phyloP scores from a whole-genome alignment of 768 basidiomycete genomes.

The Auriscalpium orientale region DNA sequence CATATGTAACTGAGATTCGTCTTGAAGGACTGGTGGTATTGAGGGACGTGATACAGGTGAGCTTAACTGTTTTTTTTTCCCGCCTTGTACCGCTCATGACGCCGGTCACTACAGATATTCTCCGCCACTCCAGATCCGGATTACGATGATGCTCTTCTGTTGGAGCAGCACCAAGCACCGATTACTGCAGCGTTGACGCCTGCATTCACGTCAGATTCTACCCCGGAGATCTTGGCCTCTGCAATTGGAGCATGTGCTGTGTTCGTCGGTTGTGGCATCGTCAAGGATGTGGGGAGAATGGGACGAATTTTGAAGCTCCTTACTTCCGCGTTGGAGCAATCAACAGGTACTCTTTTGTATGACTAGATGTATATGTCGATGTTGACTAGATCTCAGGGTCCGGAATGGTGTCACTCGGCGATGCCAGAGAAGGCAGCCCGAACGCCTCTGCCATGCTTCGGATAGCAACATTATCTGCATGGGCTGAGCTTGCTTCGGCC shows the following conservation, averaged over 20 bases:
- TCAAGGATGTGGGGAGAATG: conserved; percentile 87
- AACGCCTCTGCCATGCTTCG: conserved; percentile 94
- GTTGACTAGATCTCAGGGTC: conserved; percentile 43
- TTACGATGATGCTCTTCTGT: conserved; percentile 79
- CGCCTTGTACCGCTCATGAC: background rate
- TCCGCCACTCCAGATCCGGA: conserved; percentile 83
- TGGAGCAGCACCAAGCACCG: conserved; percentile 97
- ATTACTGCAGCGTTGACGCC: conserved; percentile 97
- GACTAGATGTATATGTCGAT: background rate
- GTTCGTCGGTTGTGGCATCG: conserved; percentile 91
- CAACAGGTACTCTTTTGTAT: conserved; percentile 51
- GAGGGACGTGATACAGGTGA: conserved; percentile 85
- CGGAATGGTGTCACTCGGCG: conserved; percentile 79
- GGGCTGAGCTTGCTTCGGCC: conserved; percentile 88
- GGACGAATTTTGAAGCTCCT: conserved; percentile 88
- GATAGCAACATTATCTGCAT: conserved; percentile 87
- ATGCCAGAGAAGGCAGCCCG: conserved; percentile 78
- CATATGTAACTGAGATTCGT: conserved; percentile 93
- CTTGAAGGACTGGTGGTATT: conserved; percentile 85
- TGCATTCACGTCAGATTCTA: conserved; percentile 91
- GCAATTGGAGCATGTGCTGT: conserved; percentile 91
- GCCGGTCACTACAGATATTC: conserved; percentile 55
- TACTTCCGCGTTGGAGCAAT: conserved; percentile 82
- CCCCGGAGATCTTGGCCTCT: conserved; percentile 89
- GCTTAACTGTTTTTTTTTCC: conserved; percentile 4